Evolutionary conservation across 768 basidiomycete genomes (phyloP).

Genomic region (Auricularia sp.): DNA sequence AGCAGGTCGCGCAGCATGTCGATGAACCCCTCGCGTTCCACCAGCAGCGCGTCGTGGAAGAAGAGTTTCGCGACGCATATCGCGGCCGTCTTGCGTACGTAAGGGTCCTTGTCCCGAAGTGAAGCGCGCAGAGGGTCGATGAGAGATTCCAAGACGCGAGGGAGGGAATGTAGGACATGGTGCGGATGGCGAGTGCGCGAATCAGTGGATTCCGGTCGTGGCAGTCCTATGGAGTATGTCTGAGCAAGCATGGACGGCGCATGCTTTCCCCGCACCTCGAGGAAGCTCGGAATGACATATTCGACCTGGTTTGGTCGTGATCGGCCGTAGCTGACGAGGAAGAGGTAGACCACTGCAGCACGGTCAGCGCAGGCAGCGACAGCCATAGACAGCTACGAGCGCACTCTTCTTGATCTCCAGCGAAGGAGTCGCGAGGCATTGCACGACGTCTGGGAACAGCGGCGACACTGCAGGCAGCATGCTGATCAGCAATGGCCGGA

Average conservation of each 20-base stretch:
- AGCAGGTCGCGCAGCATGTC: slow-evolving; percentile 85
- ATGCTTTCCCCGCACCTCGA: slow-evolving; percentile 45
- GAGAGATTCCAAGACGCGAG: slow-evolving; percentile 75
- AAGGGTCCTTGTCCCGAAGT: slow-evolving; percentile 89
- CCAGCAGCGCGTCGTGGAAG: slow-evolving; percentile 72
- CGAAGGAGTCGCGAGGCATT: slow-evolving; percentile 88
- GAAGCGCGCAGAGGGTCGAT: slow-evolving; percentile 87
- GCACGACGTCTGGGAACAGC: slow-evolving; percentile 89
- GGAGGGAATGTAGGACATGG: slow-evolving; percentile 99
- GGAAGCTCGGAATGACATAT: slow-evolving; percentile 81
- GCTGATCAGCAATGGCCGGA: slow-evolving; percentile 10
- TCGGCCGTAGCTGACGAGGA: slow-evolving; percentile 92
- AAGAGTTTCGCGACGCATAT: slow-evolving; percentile 97
- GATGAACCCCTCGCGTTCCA: slow-evolving; percentile 86
- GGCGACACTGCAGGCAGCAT: slow-evolving; percentile 62
- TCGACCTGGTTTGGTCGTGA: slow-evolving; percentile 90
- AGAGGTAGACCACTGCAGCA: slow-evolving; percentile 86
- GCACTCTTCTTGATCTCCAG: slow-evolving; percentile 98
- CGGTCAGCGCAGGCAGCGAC: neutral
- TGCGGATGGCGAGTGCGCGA: slow-evolving; percentile 92
- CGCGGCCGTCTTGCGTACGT: slow-evolving; percentile 96
- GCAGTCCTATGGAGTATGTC: slow-evolving; percentile 59
- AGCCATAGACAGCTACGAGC: slow-evolving; percentile 19
- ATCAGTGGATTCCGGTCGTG: slow-evolving; percentile 94
- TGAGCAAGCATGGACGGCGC: slow-evolving; percentile 4